Conservation (phyloP, 371 early-diverging fungal genomes). For the Mycotypha africana region DNA sequence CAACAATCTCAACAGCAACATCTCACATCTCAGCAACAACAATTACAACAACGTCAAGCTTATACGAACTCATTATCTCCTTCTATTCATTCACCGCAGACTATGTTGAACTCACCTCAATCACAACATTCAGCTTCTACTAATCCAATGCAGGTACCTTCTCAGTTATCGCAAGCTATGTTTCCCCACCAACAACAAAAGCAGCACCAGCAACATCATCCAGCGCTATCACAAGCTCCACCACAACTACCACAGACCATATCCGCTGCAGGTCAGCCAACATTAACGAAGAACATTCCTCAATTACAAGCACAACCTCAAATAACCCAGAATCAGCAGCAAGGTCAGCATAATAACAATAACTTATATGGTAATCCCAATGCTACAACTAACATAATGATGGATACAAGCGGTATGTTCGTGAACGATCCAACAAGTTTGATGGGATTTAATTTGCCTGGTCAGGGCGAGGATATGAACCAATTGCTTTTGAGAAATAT, state of each 20-base stretch:
- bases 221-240: no score
- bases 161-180: constrained; percentile 12
- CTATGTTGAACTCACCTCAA: constrained; percentile 23
- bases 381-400: no score
- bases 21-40: constrained; percentile 4
- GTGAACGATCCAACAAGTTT: constrained; percentile 19
- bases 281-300: not conserved
- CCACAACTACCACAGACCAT: constrained; percentile 4
- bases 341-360: not conserved
- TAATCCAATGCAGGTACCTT: constrained; percentile 15
- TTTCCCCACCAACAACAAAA: constrained; percentile 15
- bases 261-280: constrained; percentile 12
- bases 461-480: constrained; percentile 15
- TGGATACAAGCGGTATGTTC: constrained; percentile 21
- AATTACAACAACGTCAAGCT: not conserved
- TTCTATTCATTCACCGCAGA: constrained; percentile 12
- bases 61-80: constrained; percentile 13
- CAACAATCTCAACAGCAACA: constrained; percentile 29
- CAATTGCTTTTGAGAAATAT: constrained; percentile 24
- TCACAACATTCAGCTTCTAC: constrained; percentile 12
- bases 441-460: constrained; percentile 12
- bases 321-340: no score
- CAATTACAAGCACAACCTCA: no score
- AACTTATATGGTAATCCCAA: constrained; percentile 9
- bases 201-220: no score